phyloP scores from a whole-genome alignment of 345 rosid genomes.

The Cardamine occulta region DNA sequence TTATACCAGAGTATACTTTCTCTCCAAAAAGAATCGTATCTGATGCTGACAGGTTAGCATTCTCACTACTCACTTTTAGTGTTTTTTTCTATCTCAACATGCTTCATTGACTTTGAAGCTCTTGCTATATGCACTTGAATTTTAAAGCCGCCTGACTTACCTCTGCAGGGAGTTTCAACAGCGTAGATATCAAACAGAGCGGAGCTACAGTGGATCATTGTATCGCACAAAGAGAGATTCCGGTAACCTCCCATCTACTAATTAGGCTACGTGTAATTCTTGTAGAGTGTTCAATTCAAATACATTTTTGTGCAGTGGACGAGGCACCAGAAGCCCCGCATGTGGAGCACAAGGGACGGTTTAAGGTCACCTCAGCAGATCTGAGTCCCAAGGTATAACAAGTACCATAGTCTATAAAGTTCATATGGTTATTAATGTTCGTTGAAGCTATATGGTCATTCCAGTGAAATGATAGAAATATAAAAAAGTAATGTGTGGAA shows the following conservation, averaged over 20 bases:
- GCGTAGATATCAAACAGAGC: slow-evolving; percentile 62
- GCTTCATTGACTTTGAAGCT: slow-evolving; percentile 27
- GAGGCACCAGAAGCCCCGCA: slow-evolving; percentile 79
- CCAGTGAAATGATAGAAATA: slow-evolving; percentile 17
- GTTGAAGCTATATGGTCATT: slow-evolving; percentile 16
- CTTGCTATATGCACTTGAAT: slow-evolving; percentile 32
- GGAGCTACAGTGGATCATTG: slow-evolving; percentile 79
- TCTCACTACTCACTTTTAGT: slow-evolving; percentile 15
- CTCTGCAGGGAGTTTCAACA: slow-evolving; percentile 67
- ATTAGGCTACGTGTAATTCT: slow-evolving; percentile 30
- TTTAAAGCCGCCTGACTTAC: slow-evolving; percentile 36
- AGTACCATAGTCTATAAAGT: slow-evolving; percentile 16
- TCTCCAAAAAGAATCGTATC: slow-evolving; percentile 56
- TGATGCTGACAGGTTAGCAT: slow-evolving; percentile 71
- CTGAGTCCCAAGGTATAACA: slow-evolving; percentile 81
- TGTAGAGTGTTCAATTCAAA: slow-evolving; percentile 13
- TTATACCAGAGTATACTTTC: slow-evolving; percentile 55
- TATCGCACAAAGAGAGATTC: slow-evolving; percentile 67
- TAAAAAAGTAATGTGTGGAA: slow-evolving; percentile 8
- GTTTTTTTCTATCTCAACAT: slow-evolving; percentile 18
- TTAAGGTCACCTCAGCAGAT: slow-evolving; percentile 84
- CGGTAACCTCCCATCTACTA: slow-evolving; percentile 60
- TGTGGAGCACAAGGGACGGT: slow-evolving; percentile 87
- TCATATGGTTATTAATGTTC: not conserved
- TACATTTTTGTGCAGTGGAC: slow-evolving; percentile 53